Evolutionary conservation across 257 asterid genomes (phyloP).

Genomic region (Nicotiana benthamiana): DNA sequence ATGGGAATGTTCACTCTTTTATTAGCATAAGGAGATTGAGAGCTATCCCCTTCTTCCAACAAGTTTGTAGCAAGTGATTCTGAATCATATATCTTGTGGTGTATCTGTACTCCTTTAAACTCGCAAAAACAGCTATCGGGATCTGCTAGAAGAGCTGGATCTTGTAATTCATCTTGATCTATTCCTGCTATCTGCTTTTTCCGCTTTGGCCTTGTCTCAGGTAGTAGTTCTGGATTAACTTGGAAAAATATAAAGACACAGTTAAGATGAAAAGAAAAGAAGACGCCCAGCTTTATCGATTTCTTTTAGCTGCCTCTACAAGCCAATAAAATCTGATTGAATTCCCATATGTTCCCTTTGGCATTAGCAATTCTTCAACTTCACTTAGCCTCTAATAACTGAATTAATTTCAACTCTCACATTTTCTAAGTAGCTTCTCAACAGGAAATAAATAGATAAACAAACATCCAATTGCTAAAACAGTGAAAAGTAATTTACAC

Average conservation of each 20-base stretch:
- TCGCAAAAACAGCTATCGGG: constrained; percentile 81
- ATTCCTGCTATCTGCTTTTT: constrained; percentile 46
- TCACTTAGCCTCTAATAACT: not conserved
- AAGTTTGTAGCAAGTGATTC: constrained; percentile 24
- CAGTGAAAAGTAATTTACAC: not conserved
- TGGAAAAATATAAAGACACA: not conserved
- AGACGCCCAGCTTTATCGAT: not conserved
- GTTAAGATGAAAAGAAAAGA: not conserved
- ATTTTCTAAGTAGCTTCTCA: not conserved
- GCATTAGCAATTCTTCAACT: not conserved
- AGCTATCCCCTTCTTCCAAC: constrained; percentile 17
- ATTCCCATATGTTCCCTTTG: not conserved
- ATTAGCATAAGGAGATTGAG: constrained; percentile 19
- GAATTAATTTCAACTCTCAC: not conserved
- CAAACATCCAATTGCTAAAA: not conserved
- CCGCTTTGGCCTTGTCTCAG: constrained; percentile 27
- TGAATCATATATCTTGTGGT: constrained; percentile 69
- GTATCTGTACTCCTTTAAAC: constrained; percentile 77
- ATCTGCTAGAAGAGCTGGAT: constrained; percentile 61
- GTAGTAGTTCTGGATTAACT: constrained; percentile 36
- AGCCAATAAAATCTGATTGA: not conserved
- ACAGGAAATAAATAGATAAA: not conserved
- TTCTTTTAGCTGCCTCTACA: not conserved
- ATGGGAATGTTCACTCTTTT: constrained; percentile 48
- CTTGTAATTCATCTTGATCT: constrained; percentile 72